phyloP scores from a whole-genome alignment of 495 filamentous ascomycete species.

The Podospora fimiseda region DNA sequence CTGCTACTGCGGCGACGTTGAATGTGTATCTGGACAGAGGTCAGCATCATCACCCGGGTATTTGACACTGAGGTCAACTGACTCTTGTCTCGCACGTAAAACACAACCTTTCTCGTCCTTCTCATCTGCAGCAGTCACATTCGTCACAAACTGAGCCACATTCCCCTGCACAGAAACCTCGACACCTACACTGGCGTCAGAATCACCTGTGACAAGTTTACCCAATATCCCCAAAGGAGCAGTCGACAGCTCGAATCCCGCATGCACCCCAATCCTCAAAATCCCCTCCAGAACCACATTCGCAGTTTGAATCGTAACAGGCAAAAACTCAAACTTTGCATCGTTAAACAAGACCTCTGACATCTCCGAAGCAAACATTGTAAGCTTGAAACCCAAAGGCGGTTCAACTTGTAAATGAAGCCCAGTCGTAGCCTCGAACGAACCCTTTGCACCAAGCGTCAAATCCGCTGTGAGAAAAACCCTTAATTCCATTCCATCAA shows the following conservation, averaged over 20 bases:
- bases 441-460: conserved; percentile 39
- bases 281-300: conserved; percentile 38
- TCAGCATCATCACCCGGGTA: too few species aligned
- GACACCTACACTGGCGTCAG: conserved; percentile 40
- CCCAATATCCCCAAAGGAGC: too few species aligned
- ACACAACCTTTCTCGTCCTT: too few species aligned
- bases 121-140: conserved; percentile 42
- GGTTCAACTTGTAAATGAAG: conserved; percentile 48
- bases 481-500: too few species aligned
- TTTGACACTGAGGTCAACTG: too few species aligned
- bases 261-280: conserved; percentile 39
- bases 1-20: conserved; percentile 45
- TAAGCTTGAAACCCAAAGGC: conserved; percentile 36
- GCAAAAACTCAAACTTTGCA: conserved; percentile 51
- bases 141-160: conserved; percentile 47
- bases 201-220: not conserved
- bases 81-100: too few species aligned
- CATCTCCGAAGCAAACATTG: conserved; percentile 34
- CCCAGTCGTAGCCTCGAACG: conserved; percentile 45
- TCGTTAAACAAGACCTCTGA: conserved; percentile 40
- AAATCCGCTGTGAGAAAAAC: conserved; percentile 41
- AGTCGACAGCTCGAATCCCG: conserved; percentile 35
- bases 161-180: conserved; percentile 44
- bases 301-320: conserved; percentile 40
- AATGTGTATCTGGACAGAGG: too few species aligned